These are phyloP conservation scores for Metschnikowia drakensbergensis DNA, from an alignment of 805 yeast species.

Conservation along the genomic window DNA sequence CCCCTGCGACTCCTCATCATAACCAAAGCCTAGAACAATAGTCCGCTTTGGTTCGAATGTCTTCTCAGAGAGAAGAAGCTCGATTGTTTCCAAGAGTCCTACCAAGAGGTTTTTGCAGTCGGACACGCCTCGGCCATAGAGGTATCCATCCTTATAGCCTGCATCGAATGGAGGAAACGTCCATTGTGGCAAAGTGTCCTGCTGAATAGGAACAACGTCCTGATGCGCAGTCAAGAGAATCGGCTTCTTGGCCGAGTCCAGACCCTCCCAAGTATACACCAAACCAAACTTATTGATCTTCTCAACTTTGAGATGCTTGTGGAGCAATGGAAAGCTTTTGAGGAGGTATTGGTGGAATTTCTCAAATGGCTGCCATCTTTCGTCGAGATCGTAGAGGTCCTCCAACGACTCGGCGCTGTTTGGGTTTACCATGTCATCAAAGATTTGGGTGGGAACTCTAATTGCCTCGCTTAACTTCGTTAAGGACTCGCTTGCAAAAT, in stretches of 20 bases:
- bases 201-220: slow-evolving; percentile 77
- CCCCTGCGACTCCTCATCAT: slow-evolving; percentile 49
- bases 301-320: slow-evolving; percentile 38
- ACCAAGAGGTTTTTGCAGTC: slow-evolving; percentile 43
- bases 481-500: slow-evolving; percentile 22
- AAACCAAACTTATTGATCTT: slow-evolving; percentile 61
- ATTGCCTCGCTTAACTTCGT: slow-evolving; percentile 27
- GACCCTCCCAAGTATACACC: slow-evolving; percentile 60
- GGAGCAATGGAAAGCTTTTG: slow-evolving; percentile 51
- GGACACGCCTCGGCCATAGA: slow-evolving; percentile 35
- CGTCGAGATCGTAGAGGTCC: slow-evolving; percentile 26
- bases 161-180: slow-evolving; percentile 57
- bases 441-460: slow-evolving; percentile 30
- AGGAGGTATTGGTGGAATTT: slow-evolving; percentile 52
- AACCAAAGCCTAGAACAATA: slow-evolving; percentile 45
- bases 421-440: slow-evolving; percentile 31
- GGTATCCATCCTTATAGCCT: slow-evolving; percentile 53
- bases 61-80: slow-evolving; percentile 27
- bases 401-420: slow-evolving; percentile 19
- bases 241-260: slow-evolving; percentile 55
- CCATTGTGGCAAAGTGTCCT: slow-evolving; percentile 57
- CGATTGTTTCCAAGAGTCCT: slow-evolving; percentile 40
- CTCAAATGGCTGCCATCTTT: slow-evolving; percentile 24
- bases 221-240: slow-evolving; percentile 70
- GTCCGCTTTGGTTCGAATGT: slow-evolving; percentile 42